Evolutionary conservation across 2,329 filamentous ascomycete genomes (phyloP), one percentile per base, ranked within the genome.

Genomic region (Plectosphaerella sp.): DNA sequence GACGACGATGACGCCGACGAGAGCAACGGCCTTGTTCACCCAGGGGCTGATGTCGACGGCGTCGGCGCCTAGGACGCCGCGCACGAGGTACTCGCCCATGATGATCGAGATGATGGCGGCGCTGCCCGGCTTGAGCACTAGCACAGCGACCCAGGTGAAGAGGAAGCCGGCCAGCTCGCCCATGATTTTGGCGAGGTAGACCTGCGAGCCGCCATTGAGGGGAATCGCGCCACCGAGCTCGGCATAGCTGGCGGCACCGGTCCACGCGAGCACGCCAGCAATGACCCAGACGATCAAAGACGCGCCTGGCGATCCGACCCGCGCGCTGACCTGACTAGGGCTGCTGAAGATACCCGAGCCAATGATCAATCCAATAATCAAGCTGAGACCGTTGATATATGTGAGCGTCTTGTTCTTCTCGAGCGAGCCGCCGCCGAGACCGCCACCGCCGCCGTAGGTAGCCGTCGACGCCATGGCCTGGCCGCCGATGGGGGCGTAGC

Each of bases 371-470:
- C 94, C 93, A 47, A 97, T 82, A 48, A 99, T 89, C 53, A 99
- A 76, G 22, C 91, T 95, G 53, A 99, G 71, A 1, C 94, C 94
- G 68, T 99, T 99, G 46, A 97, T 67, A 65, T 93, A 97, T 25
- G 94, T 97, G 69, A 99, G 73, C 14, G 89, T 96, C 75, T 99
- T 99, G 75, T 96, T 88, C 68, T 91, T 94, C 76, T 99, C 94
- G 58, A 97, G 72, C 41, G 88, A 91, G n/a, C 82, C 87, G 55
- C 87, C 88, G n/a, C 83, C 82, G 20, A 88, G 63, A 15, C 80
- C 82, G 49, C 78, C 78, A 56, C 78, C 68, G 75, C 41, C 80
- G 69, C 50, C 49, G 48, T 54, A 50, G 15, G 50, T 54, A 16
- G 56, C 54, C 12, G 53, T 56, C 10, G 63, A 57, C 12, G 85